Evolutionary conservation across 139 green algal species (phyloP), one percentile per base, ranked within the genome.

Genomic region (Micromonas commoda): DNA sequence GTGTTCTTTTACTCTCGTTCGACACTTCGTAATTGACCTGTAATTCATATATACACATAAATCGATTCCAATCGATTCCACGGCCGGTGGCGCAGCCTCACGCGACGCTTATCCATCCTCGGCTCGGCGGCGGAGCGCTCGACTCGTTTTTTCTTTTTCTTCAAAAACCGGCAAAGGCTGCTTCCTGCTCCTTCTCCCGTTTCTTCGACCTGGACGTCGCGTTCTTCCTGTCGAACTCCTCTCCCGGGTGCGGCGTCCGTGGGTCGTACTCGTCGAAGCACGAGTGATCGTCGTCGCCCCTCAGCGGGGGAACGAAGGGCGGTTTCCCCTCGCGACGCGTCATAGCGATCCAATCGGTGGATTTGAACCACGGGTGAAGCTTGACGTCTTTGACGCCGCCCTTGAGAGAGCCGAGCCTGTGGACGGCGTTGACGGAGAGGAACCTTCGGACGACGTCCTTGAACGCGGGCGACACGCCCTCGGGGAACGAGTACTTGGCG

Each of bases 291-390:
- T 57, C 45, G 45, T 57, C 45, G 45, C 45, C 45, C 9, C 45
- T 9, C 45, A 57, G 9, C 45, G 45, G 31, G 16, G 72, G 72
- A 3, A 69, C 29, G 39, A 53, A 78, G 2, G 72, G 72, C 19
- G 72, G 51, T 69, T 3, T 2, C 3, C 9, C 20, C 19, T 13
- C 9, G 6, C 13, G 21, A 9, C 37, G 33, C 39, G 31, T 38
- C 54, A 91, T 81, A 9, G 80, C 83, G 13, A 85, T 66, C 89
- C 89, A 93, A 79, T 89, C 78, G 28, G 92, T 82, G 35, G 52
- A 60, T 1, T 45, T 70, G 68, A 94, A 93, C 80, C 85, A 94
- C 39, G 83, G 80, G 78, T 94, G 89, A 1, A 45, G 60, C 83
- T 89, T 91, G 13, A 94, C 73, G 29, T 82, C 77, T 2, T 45